phyloP scores from a whole-genome alignment of 257 asterid species.

The Solanum etuberosum region DNA sequence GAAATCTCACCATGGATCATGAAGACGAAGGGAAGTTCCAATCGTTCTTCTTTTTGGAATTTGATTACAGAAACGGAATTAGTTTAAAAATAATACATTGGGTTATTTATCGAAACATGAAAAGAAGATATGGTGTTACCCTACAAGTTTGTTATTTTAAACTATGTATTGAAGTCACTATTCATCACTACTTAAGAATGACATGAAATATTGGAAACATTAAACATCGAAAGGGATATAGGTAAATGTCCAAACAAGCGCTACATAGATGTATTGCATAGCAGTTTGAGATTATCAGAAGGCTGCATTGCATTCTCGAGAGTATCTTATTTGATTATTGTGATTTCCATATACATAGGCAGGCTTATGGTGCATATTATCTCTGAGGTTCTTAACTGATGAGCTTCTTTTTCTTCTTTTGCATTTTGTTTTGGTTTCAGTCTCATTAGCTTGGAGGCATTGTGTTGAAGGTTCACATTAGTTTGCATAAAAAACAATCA shows the following conservation, averaged over 20 bases:
- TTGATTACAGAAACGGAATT: neutral
- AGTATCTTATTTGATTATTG: neutral
- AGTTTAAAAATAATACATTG: neutral
- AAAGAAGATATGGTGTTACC: neutral
- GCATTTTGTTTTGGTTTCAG: neutral
- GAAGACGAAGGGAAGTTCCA: neutral
- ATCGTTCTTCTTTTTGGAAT: neutral
- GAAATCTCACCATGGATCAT: neutral
- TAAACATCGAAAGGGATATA: neutral
- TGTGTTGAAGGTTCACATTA: neutral
- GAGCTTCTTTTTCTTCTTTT: neutral
- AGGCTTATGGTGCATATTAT: neutral
- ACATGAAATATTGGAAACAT: neutral
- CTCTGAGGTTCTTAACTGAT: neutral
- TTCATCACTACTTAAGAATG: neutral
- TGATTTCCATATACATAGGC: neutral
- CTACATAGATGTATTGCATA: neutral
- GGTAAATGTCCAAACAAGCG: neutral
- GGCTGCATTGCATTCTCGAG: neutral
- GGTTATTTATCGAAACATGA: neutral
- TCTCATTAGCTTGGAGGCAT: neutral
- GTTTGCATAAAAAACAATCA: neutral
- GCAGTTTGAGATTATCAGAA: neutral
- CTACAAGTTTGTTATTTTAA: neutral
- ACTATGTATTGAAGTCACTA: neutral